Evolutionary conservation across 495 filamentous ascomycete species (phyloP).

Genomic region (Hypoxylon trugodes): DNA sequence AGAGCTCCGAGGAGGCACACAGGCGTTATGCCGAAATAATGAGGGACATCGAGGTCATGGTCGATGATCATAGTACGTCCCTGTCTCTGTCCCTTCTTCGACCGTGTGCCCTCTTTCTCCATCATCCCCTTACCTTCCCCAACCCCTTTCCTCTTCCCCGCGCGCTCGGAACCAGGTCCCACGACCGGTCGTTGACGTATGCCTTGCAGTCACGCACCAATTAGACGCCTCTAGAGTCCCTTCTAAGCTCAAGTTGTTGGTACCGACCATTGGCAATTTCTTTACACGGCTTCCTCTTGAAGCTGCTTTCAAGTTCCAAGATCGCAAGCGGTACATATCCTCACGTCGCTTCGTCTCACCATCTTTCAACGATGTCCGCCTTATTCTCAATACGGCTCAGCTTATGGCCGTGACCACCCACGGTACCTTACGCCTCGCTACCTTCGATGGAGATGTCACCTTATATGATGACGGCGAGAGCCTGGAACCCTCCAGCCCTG

Average conservation of each 20-base stretch:
- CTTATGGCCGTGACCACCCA: constrained; percentile 79
- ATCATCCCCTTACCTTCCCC: too few relatives aligned
- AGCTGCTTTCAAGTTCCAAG: constrained; percentile 91
- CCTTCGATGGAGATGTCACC: constrained; percentile 97
- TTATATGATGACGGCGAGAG: constrained; percentile 93
- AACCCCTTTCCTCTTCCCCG: constrained; percentile 12
- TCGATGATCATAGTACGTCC: constrained; percentile 86
- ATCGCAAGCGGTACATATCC: constrained; percentile 83
- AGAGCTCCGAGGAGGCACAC: constrained; percentile 73
- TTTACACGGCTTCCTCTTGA: constrained; percentile 88
- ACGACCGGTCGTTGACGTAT: constrained; percentile 26
- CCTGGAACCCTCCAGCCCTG: constrained; percentile 74
- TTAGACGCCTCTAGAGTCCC: constrained; percentile 65
- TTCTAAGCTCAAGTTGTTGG: constrained; percentile 92
- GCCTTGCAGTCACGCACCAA: constrained; percentile 71
- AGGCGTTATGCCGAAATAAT: constrained; percentile 94
- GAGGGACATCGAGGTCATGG: constrained; percentile 88
- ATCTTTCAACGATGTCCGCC: constrained; percentile 95
- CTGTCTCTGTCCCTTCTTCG: constrained; percentile 10
- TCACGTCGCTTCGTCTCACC: constrained; percentile 93
- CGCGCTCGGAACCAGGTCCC: constrained; percentile 17
- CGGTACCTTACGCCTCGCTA: constrained; percentile 80
- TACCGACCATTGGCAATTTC: constrained; percentile 88
- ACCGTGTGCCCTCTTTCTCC: too few relatives aligned
- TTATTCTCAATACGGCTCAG: constrained; percentile 94